Evolutionary conservation across 306 rosid genomes (phyloP).

Genomic region (Dalbergia cochinchinensis): DNA sequence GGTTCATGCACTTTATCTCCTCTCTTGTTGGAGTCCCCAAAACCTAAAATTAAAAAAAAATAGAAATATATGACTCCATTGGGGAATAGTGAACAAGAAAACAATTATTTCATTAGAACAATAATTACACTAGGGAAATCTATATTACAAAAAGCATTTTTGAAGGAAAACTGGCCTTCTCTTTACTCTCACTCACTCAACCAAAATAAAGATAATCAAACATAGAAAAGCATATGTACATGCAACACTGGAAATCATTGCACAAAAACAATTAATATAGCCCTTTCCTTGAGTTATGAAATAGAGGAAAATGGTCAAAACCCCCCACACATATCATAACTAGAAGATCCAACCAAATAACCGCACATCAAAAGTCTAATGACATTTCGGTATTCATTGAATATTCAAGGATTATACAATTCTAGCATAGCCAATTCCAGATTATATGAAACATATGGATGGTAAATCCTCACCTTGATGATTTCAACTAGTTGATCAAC

Average conservation of each 20-base stretch:
- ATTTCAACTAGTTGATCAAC: constrained; percentile 99
- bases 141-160: constrained; percentile 15
- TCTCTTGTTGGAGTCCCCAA: constrained; percentile 99
- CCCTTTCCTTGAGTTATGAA: constrained; percentile 35
- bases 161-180: constrained; percentile 11
- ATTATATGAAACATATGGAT: constrained; percentile 3
- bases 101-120: constrained; percentile 22
- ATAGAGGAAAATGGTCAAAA: constrained; percentile 8
- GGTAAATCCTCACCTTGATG: constrained; percentile 74
- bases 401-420: constrained; percentile 24
- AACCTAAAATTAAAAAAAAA: constrained; percentile 64
- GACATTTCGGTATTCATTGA: constrained; percentile 17
- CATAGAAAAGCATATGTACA: constrained; percentile 16
- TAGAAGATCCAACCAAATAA: constrained; percentile 28
- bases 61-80: neutral
- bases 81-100: constrained; percentile 13
- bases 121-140: constrained; percentile 26
- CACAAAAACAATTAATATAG: constrained; percentile 13
- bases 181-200: constrained; percentile 35
- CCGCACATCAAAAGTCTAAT: neutral
- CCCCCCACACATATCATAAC: constrained; percentile 18
- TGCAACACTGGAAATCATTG: constrained; percentile 32
- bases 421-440: constrained; percentile 35
- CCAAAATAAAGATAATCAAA: constrained; percentile 33
- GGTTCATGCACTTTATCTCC: constrained; percentile 99